Evolutionary conservation across 495 filamentous ascomycete species (phyloP).

Genomic region (Aspergillus carlsbadensis): DNA sequence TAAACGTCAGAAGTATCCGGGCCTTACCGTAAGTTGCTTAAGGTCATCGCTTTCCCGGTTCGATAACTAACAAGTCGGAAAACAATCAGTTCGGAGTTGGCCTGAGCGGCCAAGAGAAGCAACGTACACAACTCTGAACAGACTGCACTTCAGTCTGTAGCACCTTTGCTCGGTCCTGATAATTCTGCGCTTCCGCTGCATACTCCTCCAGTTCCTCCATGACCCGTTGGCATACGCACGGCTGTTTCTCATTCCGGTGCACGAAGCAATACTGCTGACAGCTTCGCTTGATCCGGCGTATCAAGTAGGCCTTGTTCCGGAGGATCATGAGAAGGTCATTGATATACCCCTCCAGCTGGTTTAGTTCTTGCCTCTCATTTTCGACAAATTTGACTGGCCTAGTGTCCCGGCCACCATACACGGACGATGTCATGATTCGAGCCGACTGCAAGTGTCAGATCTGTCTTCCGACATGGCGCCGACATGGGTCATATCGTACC

Average conservation of each 20-base stretch:
- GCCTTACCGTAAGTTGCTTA: slow-evolving; percentile 1
- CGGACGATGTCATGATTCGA: neutral
- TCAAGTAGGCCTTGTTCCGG: slow-evolving; percentile 3
- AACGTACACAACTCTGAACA: slow-evolving; percentile 1
- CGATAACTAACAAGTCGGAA: neutral
- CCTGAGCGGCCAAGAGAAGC: no score
- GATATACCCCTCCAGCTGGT: slow-evolving; percentile 10
- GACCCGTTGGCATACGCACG: neutral
- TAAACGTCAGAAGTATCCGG: neutral
- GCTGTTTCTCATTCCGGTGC: neutral
- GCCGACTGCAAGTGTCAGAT: slow-evolving; percentile 2
- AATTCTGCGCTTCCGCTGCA: neutral
- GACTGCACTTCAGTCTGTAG: slow-evolving; percentile 7
- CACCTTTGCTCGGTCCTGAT: slow-evolving; percentile 8
- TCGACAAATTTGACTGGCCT: neutral
- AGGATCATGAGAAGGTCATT: slow-evolving; percentile 8
- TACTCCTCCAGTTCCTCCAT: slow-evolving; percentile 10
- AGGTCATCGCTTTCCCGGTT: neutral
- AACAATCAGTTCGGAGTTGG: no score
- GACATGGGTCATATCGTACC: neutral
- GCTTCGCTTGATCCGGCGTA: slow-evolving; percentile 3
- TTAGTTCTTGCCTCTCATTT: slow-evolving; percentile 6
- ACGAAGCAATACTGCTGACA: slow-evolving; percentile 10
- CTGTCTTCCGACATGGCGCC: neutral
- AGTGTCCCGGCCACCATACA: neutral